Percentiles rank a stretch among this genome's conserved stretches.
Evolutionary conservation across 192 early-diverging fungal genomes (phyloP).

Genomic region (Pilobolus umbonatus): DNA sequence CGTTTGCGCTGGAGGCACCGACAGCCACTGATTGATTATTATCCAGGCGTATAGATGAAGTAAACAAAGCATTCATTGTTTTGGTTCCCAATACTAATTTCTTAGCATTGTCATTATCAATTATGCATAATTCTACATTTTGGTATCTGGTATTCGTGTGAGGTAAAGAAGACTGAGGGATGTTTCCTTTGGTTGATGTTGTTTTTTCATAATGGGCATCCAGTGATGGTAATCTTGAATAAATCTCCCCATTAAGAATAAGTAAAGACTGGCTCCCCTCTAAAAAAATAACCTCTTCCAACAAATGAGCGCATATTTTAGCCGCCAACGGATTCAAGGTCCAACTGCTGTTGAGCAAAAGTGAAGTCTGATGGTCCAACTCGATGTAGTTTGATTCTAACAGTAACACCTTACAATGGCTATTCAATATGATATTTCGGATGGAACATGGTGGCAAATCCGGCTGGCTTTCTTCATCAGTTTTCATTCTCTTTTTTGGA

Average conservation of each 20-base stretch:
- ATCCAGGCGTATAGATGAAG: constrained; percentile 12
- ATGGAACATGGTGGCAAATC: neutral
- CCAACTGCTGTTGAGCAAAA: constrained; percentile 6
- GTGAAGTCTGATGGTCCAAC: constrained; percentile 5
- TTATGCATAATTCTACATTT: constrained; percentile 11
- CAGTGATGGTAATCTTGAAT: neutral
- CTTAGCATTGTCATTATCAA: neutral
- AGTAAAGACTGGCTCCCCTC: constrained; percentile 9
- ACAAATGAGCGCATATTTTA: neutral
- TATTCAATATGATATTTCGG: neutral
- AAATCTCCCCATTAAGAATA: constrained; percentile 4
- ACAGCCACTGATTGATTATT: neutral
- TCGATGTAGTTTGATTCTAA: constrained; percentile 1
- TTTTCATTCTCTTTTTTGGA: neutral
- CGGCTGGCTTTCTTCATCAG: too few species aligned
- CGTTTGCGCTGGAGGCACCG: constrained; percentile 12
- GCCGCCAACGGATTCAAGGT: neutral
- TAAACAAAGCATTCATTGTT: constrained; percentile 10
- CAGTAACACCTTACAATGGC: neutral
- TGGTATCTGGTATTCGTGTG: constrained; percentile 12
- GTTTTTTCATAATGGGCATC: constrained; percentile 14
- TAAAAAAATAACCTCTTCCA: constrained; percentile 12
- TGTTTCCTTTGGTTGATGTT: constrained; percentile 4
- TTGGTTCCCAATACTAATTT: constrained; percentile 13
- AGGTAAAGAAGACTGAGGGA: constrained; percentile 15